Percentiles rank a stretch among this genome's conserved stretches.
Evolutionary conservation across 352 stramenopile species (phyloP).

Genomic region (Phytophthora crassamura): DNA sequence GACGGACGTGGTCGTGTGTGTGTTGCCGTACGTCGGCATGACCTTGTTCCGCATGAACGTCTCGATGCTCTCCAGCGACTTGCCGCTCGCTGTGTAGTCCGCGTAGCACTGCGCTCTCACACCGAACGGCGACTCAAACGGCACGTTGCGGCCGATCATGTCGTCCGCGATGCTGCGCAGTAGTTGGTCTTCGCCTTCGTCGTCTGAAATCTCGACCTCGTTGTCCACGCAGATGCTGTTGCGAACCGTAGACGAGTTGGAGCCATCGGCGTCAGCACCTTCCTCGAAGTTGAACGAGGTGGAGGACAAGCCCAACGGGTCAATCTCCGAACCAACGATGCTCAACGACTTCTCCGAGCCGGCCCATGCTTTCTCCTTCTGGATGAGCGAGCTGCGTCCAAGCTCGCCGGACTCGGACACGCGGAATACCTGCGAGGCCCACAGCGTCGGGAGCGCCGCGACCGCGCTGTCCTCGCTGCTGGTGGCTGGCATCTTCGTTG

Average conservation of each 20-base stretch:
- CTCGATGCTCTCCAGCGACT: slow-evolving; percentile 91
- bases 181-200: slow-evolving; percentile 35
- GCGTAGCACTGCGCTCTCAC: slow-evolving; percentile 90
- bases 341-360: slow-evolving; percentile 21
- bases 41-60: slow-evolving; percentile 89
- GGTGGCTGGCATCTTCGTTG: slow-evolving; percentile 22
- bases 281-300: slow-evolving; percentile 31
- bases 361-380: slow-evolving; percentile 26
- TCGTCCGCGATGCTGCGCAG: slow-evolving; percentile 45
- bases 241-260: slow-evolving; percentile 23
- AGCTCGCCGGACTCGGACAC: slow-evolving; percentile 20
- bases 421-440: slow-evolving; percentile 34
- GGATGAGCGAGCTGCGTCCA: slow-evolving; percentile 23
- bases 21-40: slow-evolving; percentile 97
- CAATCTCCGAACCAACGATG: slow-evolving; percentile 20
- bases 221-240: slow-evolving; percentile 31
- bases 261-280: slow-evolving; percentile 9
- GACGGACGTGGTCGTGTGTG: slow-evolving; percentile 93
- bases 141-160: slow-evolving; percentile 53
- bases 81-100: slow-evolving; percentile 95
- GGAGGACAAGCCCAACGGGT: slow-evolving; percentile 23
- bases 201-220: slow-evolving; percentile 15
- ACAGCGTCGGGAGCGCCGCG: slow-evolving; percentile 19
- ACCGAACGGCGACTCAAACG: slow-evolving; percentile 77
- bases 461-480: slow-evolving; percentile 24